These are phyloP conservation scores for Gracilaria gracilis DNA, from an alignment of 23 red algal species.

Conservation along the genomic window DNA sequence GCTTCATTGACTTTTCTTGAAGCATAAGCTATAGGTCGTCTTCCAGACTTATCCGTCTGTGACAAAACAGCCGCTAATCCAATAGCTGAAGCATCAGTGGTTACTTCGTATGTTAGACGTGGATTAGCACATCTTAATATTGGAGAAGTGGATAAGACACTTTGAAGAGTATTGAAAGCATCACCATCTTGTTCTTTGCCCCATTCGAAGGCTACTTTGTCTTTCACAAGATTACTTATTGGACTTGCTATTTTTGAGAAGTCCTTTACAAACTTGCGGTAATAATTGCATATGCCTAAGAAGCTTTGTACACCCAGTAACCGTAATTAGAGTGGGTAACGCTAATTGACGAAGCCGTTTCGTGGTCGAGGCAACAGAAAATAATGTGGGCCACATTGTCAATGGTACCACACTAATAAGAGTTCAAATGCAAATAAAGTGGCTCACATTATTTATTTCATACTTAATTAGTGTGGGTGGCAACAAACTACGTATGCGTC, in stretches of 20 bases:
- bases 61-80: constrained; percentile 27
- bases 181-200: neutral
- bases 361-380: too few relatives aligned
- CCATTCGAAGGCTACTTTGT: neutral
- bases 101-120: neutral
- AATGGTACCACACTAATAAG: too few relatives aligned
- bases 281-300: constrained; percentile 51
- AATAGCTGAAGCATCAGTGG: constrained; percentile 21
- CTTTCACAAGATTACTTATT: constrained; percentile 30
- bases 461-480: too few relatives aligned
- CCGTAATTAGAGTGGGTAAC: too few relatives aligned
- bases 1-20: constrained; percentile 37
- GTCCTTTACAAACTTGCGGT: constrained; percentile 39
- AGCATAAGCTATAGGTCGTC: constrained; percentile 38
- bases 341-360: too few relatives aligned
- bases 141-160: neutral
- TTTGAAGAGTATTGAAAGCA: constrained; percentile 15
- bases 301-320: too few relatives aligned
- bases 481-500: too few relatives aligned
- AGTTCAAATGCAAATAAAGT: too few relatives aligned
- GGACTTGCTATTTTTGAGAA: constrained; percentile 26
- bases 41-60: constrained; percentile 27
- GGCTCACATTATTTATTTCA: too few relatives aligned
- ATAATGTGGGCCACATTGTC: too few relatives aligned
- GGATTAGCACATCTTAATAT: constrained; percentile 22